Base-by-base conservation (phyloP, 257 asterid species). In the Misopates orontium region DNA sequence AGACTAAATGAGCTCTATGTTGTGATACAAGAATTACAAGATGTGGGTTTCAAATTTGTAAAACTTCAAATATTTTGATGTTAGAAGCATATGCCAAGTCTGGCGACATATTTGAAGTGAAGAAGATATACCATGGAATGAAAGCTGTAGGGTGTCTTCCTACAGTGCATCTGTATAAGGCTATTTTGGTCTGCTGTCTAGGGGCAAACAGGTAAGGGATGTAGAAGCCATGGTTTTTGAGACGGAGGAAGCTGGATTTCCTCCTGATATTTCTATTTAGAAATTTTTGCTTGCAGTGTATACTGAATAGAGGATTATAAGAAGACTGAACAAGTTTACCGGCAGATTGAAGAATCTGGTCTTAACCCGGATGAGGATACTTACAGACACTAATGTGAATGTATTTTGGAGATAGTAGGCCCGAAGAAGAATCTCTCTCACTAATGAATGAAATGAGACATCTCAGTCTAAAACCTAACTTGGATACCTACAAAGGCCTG, bases 1-100 rank as follows among this genome's bases (percentile, higher is more conserved):
- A 84, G 99, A 78, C 78, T 93, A 75, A 74, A 78, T 70, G 99
- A 93, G 79, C 95, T 93, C 42, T 88, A 90, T 68, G 95, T 90
- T 71, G 91, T 81, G 79, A 81, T 93, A 75, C 90, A 90, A 80
- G 99, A 93, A 73, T 80, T 93, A 62, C 97, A 93, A 80, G 99
- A 93, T 71, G 86, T 90, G 96, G 96, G 97, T 48, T 90, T 90
- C 79, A 87, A 86, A 86, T 93, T 74, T 86, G 99, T 69, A 90
- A 90, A 73, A 83, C 89, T 67, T 79, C 99, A 18, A 84, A 87
- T 69, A 65, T 86, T 69, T 79, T 90, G 86, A 87, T 93, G 99
- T 87, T 90, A 28, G 99, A 93, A 48, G 99, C 96, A n/a, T 93
- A 90, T 65, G 90, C 96, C 49, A 79, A 79, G 79, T 83, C 92